Evolutionary conservation across 345 rosid species (phyloP).

Genomic region (Sonneratia caseolaris): DNA sequence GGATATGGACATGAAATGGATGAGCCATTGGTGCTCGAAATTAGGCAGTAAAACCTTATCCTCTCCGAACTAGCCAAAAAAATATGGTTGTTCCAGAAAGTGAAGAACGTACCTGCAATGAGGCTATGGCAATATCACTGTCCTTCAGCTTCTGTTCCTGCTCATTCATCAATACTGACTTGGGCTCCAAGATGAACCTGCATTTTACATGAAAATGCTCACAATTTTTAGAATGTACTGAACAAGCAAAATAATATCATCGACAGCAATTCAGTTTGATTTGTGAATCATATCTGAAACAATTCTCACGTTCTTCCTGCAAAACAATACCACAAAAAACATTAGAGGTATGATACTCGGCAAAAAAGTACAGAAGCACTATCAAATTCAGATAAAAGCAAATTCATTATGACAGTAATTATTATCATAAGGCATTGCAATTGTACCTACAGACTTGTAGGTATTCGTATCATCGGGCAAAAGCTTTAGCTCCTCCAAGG

Average conservation of each 20-base stretch:
- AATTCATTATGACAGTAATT: neutral
- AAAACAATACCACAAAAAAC: conserved; percentile 21
- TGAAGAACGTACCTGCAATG: conserved; percentile 46
- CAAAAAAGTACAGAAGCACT: neutral
- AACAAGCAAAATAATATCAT: neutral
- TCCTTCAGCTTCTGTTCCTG: conserved; percentile 84
- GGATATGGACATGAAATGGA: neutral
- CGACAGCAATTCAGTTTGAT: neutral
- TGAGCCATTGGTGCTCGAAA: neutral
- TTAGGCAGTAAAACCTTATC: neutral
- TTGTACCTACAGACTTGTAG: conserved; percentile 69
- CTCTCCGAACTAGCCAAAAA: neutral
- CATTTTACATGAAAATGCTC: conserved; percentile 1
- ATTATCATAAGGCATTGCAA: neutral
- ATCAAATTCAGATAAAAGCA: neutral
- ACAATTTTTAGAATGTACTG: conserved; percentile 8
- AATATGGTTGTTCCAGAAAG: neutral
- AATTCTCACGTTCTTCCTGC: conserved; percentile 95
- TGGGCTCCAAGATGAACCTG: conserved; percentile 92
- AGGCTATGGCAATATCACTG: conserved; percentile 65
- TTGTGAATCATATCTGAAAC: conserved; percentile 7
- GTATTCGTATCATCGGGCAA: conserved; percentile 75
- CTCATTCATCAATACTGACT: conserved; percentile 45
- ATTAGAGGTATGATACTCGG: neutral
- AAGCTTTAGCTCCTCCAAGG: conserved; percentile 79